These are phyloP conservation scores for Cyphellophora europaea DNA, from an alignment of 2,329 filamentous ascomycete species.

Conservation along the genomic window DNA sequence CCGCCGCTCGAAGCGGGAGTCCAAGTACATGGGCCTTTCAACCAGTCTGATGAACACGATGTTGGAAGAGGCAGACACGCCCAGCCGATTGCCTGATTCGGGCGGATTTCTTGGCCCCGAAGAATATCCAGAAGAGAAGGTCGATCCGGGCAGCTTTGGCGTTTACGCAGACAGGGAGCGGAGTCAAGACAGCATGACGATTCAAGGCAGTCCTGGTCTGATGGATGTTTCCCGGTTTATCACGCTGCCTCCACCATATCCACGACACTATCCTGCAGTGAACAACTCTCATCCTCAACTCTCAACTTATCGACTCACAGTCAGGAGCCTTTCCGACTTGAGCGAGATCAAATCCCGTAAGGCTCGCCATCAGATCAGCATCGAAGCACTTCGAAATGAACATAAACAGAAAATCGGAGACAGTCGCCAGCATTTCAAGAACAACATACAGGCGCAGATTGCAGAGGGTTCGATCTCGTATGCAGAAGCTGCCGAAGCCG, in stretches of 20 bases:
- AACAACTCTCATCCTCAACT: slow-evolving; percentile 93
- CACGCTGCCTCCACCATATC: slow-evolving; percentile 86
- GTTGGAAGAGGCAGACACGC: slow-evolving; percentile 48
- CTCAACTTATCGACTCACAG: slow-evolving; percentile 62
- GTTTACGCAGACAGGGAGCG: slow-evolving; percentile 9
- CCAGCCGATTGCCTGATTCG: not conserved
- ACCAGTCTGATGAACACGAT: slow-evolving; percentile 47
- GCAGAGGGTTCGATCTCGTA: slow-evolving; percentile 70
- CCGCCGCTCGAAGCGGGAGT: slow-evolving; percentile 77
- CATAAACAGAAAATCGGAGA: slow-evolving; percentile 44
- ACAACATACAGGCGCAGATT: slow-evolving; percentile 71
- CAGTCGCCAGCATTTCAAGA: slow-evolving; percentile 56
- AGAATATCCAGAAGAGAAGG: slow-evolving; percentile 59
- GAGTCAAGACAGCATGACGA: not conserved
- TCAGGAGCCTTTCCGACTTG: slow-evolving; percentile 66
- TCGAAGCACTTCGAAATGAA: slow-evolving; percentile 48
- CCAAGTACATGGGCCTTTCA: slow-evolving; percentile 86
- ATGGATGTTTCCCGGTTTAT: slow-evolving; percentile 87
- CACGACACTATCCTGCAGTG: slow-evolving; percentile 86
- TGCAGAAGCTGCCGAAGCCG: slow-evolving; percentile 70
- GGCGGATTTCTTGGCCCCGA: slow-evolving; percentile 22
- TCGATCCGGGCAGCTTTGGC: slow-evolving; percentile 12
- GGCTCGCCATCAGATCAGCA: slow-evolving; percentile 33
- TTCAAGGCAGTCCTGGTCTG: slow-evolving; percentile 36
- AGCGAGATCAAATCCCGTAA: slow-evolving; percentile 62